Evolutionary conservation across 257 asterid species (phyloP), one percentile per base, ranked within the genome.

Genomic region (Mentha longifolia): DNA sequence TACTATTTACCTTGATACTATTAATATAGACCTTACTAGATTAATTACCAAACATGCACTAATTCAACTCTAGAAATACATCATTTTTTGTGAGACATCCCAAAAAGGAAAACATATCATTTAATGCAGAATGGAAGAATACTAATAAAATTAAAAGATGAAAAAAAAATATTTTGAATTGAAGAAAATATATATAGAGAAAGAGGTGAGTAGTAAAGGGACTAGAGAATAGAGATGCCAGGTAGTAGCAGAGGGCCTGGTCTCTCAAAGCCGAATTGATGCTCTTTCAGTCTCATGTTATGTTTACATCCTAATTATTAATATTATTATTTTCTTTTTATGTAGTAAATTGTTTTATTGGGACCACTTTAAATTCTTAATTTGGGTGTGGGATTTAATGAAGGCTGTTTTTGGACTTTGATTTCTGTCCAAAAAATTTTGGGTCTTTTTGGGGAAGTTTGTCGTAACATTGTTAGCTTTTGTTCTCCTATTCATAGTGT

Each of bases 291-390:
- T 72, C 68, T 72, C 65, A 73, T 73, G 68, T 67, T 67, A 37
- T 37, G 68, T 66, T 68, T 77, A 72, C 74, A 56, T 71, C 69
- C 64, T 46, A 31, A 61, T 45, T 47, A 15, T 64, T 42, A 13
- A 43, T 9, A 16, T 16, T 52, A 9, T 37, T 7, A 35, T 28
- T 35, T 28, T 35, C 0, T 33, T 33, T 33, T 4, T 5, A 33
- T 5, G 4, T 3, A 33, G 6, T 33, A 35, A 61, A 67, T 37
- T 62, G 28, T 72, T 22, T 35, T 13, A n/a, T 41, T 69, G 67
- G 82, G 79, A 55, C 82, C 82, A 69, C 83, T 41, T 5, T 51
- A 58, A 58, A 57, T 65, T 63, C 69, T 74, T 47, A 16, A 57
- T 73, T 72, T 67, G 58, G 65, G 59, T 46, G 3, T 58, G 35